Percentiles rank a stretch among this genome's conserved stretches.
Evolutionary conservation across 306 rosid genomes (phyloP).

Genomic region (Datisca glomerata): DNA sequence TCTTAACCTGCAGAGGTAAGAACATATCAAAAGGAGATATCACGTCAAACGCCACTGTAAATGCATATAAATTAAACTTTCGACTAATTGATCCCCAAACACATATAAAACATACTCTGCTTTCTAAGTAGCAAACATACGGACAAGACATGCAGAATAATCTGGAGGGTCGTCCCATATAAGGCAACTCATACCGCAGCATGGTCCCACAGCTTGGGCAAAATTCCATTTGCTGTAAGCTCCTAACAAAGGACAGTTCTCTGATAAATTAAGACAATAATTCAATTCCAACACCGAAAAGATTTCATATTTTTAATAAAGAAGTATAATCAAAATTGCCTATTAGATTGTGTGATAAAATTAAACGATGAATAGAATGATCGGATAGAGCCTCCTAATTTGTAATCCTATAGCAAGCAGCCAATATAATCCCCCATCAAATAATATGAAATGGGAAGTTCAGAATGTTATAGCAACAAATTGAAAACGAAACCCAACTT

Average conservation of each 20-base stretch:
- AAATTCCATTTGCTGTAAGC: conserved; percentile 31
- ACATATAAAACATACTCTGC: conserved; percentile 11
- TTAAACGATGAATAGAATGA: not conserved
- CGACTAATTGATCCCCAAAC: not conserved
- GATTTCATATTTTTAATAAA: not conserved
- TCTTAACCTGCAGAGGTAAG: conserved; percentile 30
- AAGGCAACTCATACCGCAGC: conserved; percentile 37
- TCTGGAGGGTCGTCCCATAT: conserved; percentile 32
- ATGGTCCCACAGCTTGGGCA: conserved; percentile 51
- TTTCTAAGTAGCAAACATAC: conserved; percentile 30
- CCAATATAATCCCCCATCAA: no score
- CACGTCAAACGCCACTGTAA: not conserved
- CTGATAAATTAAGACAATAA: not conserved
- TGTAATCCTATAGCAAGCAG: no score
- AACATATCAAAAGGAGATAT: not conserved
- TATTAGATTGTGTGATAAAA: not conserved
- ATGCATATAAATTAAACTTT: not conserved
- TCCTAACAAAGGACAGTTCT: not conserved
- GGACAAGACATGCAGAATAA: conserved; percentile 48
- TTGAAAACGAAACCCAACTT: no score
- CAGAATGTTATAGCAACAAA: no score
- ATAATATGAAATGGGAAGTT: no score
- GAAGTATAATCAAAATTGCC: not conserved
- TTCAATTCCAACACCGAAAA: not conserved
- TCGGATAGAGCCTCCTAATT: no score